These are phyloP conservation scores for Tuber calosporum DNA, from an alignment of 495 filamentous ascomycete genomes.

Conservation along the genomic window DNA sequence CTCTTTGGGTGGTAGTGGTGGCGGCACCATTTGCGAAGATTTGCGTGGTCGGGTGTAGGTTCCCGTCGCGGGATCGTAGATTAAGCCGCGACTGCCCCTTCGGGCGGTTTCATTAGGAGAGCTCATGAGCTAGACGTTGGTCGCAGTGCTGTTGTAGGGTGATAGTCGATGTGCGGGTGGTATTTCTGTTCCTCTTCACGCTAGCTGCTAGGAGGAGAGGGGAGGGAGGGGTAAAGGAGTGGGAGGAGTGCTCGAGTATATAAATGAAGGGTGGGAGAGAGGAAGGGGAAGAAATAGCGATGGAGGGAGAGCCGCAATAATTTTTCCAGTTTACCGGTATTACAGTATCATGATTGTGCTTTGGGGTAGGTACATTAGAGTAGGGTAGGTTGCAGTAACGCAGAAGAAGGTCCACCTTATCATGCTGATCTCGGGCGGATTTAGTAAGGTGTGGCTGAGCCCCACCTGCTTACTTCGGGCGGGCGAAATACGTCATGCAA, in stretches of 20 bases:
- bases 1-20: constrained; percentile 35
- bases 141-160: background rate
- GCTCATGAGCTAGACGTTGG: background rate
- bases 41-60: constrained; percentile 13
- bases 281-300: background rate
- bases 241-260: too few relatives aligned
- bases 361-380: background rate
- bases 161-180: background rate
- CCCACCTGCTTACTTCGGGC: background rate
- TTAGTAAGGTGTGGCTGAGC: background rate
- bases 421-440: background rate
- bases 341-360: background rate
- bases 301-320: background rate
- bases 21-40: constrained; percentile 16
- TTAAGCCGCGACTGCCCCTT: constrained; percentile 1
- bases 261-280: background rate
- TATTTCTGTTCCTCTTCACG: constrained; percentile 4
- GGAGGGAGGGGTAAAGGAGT: background rate
- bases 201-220: background rate
- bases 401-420: background rate
- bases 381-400: background rate
- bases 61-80: constrained; percentile 26
- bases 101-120: background rate
- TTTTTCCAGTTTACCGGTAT: background rate
- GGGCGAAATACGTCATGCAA: background rate